A percentile compares a stretch with the other conserved stretches of the same genome.
Conservation (phyloP, 2,329 filamentous ascomycete species). For the Lomentospora prolificans region DNA sequence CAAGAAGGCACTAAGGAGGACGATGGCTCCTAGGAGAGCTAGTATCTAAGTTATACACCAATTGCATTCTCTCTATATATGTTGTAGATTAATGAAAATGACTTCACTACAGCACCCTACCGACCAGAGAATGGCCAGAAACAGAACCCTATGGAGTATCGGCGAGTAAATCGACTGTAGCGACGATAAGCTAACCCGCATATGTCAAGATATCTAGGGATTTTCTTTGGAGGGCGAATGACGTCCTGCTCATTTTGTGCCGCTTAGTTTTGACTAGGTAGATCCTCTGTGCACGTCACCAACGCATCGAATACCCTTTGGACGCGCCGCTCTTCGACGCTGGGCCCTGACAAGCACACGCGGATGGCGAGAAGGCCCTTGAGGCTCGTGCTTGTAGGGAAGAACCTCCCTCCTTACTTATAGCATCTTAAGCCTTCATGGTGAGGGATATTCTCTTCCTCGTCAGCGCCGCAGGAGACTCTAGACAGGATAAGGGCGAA, state of each 20-base stretch:
- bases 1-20: slow-evolving; percentile 65
- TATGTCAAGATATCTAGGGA: no score
- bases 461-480: slow-evolving; percentile 25
- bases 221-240: no score
- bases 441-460: slow-evolving; percentile 55
- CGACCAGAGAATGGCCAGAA: no score
- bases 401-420: slow-evolving; percentile 69
- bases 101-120: no score
- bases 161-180: not conserved
- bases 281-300: slow-evolving; percentile 50
- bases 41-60: slow-evolving; percentile 68
- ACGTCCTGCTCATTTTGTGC: no score
- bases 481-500: slow-evolving; percentile 76
- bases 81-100: not conserved
- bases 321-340: slow-evolving; percentile 62
- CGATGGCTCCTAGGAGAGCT: slow-evolving; percentile 68
- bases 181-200: not conserved
- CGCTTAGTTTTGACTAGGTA: slow-evolving; percentile 13
- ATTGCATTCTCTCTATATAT: not conserved
- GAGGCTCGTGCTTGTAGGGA: slow-evolving; percentile 69
- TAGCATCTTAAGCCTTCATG: slow-evolving; percentile 61
- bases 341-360: slow-evolving; percentile 63
- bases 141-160: no score
- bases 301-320: slow-evolving; percentile 65
- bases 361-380: slow-evolving; percentile 69